These are phyloP conservation scores for Lactifluus piperatus DNA, from an alignment of 768 basidiomycete species.

Conservation along the genomic window DNA sequence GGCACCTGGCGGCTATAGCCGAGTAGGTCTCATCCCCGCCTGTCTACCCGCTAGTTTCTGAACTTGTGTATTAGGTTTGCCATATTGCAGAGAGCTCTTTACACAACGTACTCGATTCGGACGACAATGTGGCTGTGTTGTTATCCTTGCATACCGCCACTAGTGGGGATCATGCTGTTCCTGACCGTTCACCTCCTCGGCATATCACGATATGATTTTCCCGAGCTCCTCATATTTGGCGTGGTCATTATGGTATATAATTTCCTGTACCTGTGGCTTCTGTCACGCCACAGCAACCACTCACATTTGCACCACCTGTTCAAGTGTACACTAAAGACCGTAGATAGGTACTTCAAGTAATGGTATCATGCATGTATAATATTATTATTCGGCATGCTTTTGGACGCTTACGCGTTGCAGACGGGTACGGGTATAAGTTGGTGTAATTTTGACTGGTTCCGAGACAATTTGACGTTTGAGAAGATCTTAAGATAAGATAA, in stretches of 20 bases:
- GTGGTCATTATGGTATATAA: constrained; percentile 1
- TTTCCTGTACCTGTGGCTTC: constrained; percentile 4
- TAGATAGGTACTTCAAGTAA: constrained; percentile 7
- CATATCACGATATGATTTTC: constrained; percentile 33
- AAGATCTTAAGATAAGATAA: not conserved
- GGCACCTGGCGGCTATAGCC: constrained; percentile 47
- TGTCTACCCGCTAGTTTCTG: not conserved
- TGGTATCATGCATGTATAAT: not conserved
- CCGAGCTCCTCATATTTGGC: not conserved
- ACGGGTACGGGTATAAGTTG: not conserved
- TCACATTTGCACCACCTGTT: constrained; percentile 6
- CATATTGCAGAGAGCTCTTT: constrained; percentile 66
- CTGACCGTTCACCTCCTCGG: constrained; percentile 29
- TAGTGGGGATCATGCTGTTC: constrained; percentile 24
- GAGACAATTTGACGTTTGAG: not conserved
- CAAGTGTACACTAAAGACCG: constrained; percentile 5
- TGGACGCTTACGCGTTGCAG: not conserved
- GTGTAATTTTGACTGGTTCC: not conserved
- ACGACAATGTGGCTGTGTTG: constrained; percentile 56
- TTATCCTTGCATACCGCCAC: constrained; percentile 47
- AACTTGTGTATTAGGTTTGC: constrained; percentile 42
- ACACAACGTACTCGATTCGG: constrained; percentile 54
- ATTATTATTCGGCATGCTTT: not conserved
- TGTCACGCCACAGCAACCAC: constrained; percentile 14
- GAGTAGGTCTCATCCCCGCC: constrained; percentile 30